Evolutionary conservation across 805 yeast genomes (phyloP).

Genomic region (Brettanomyces nanus): DNA sequence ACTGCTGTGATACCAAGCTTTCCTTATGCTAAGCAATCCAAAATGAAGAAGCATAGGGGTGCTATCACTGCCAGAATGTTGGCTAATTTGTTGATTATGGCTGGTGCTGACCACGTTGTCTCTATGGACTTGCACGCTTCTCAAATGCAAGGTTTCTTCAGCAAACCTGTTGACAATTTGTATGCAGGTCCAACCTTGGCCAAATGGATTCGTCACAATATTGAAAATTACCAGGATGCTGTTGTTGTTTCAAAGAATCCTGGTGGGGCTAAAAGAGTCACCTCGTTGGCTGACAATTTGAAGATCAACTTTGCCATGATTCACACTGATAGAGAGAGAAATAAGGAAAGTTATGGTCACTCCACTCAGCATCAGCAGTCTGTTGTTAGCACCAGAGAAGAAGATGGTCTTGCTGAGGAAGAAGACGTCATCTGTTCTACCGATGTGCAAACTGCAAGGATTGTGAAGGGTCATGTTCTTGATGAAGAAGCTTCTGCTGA

Average conservation of each 20-base stretch:
- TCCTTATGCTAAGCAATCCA: conserved; percentile 94
- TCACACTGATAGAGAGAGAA: conserved; percentile 93
- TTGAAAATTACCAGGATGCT: conserved; percentile 75
- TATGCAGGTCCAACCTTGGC: conserved; percentile 96
- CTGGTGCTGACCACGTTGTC: conserved; percentile 98
- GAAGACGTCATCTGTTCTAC: conserved; percentile 63
- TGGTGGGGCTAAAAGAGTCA: conserved; percentile 97
- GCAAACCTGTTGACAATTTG: conserved; percentile 93
- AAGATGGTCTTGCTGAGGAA: conserved; percentile 47
- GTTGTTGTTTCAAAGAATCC: conserved; percentile 99
- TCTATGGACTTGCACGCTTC: conserved; percentile 96
- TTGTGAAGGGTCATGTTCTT: conserved; percentile 94
- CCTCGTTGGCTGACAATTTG: conserved; percentile 93
- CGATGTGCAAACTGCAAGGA: conserved; percentile 91
- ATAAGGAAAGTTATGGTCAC: conserved; percentile 48
- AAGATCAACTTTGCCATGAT: conserved; percentile 98
- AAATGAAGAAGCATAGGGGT: conserved; percentile 98
- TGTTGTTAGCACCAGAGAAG: conserved; percentile 18
- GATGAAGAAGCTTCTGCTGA: conserved; percentile 46
- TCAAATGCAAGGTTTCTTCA: conserved; percentile 98
- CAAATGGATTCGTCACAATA: conserved; percentile 88
- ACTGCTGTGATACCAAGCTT: conserved; percentile 97
- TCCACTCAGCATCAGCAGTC: conserved; percentile 33
- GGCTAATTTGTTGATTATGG: conserved; percentile 91
- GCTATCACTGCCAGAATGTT: conserved; percentile 98